Evolutionary conservation across 108 stramenopile species (phyloP), one percentile per base, ranked within the genome.

Genomic region (Chaetoceros muelleri): DNA sequence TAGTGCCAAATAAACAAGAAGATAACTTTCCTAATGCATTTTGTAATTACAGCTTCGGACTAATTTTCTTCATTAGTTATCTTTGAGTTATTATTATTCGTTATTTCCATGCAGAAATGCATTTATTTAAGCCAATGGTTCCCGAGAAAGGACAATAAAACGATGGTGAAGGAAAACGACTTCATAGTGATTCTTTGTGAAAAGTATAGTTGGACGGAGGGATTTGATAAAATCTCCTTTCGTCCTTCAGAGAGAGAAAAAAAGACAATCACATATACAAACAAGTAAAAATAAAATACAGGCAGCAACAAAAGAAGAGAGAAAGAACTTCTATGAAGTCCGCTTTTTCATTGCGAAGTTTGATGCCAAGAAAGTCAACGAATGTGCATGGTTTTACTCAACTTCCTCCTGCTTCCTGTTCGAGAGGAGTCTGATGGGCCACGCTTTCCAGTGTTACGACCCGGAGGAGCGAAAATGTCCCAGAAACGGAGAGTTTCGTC

Each of bases 401-500:
- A 62, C 40, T 78, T 71, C 48, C 68, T 78, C 65, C 70, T 70
- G 53, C 64, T 64, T 13, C 69, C 55, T 40, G 62, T 58, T 55
- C 62, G 72, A 61, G 51, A 34, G 24, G 49, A 45, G 30, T 75
- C 74, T 18, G 69, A 53, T 29, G 64, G 70, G 52, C 66, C 57
- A 44, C 74, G 52, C 60, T 71, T 47, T 55, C 73, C 60, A 70
- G 57, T 3, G 63, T 56, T 8, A 62, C 67, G 55, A 57, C 72
- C 76, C 22, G 81, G 72, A 19, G 87, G 74, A 26, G 83, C 96
- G 64, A 99, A 98, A 44, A 98, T 79, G 54, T 98, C 86, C 97
- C 98, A 99, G 70, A 99, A 98, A 8, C 98, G 92, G 17, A 99
- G 72, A 2, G 98, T 98, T 72, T 99, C 97, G 69, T 99, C 98